phyloP scores from a whole-genome alignment of 2,329 filamentous ascomycete genomes.

The Verticillium klebahnii region DNA sequence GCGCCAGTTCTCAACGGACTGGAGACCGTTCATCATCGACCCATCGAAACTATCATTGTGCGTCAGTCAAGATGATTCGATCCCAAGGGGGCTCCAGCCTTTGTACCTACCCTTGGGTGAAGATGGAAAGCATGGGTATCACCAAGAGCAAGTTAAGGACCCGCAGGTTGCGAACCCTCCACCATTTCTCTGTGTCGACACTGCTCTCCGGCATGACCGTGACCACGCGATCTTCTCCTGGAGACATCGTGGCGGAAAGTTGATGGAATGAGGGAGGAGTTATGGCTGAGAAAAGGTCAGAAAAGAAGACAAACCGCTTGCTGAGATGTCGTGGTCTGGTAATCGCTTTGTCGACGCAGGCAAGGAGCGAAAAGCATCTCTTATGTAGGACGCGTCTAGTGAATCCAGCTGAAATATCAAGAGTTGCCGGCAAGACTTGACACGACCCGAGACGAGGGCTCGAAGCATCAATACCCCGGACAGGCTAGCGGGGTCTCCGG shows the following conservation, averaged over 20 bases:
- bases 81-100: neutral
- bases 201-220: neutral
- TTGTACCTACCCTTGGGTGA: neutral
- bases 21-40: slow-evolving; percentile 39
- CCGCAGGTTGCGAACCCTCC: neutral
- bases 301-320: too few relatives aligned
- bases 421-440: neutral
- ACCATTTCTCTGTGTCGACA: neutral
- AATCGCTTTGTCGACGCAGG: too few relatives aligned
- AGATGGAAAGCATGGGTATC: neutral
- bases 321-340: too few relatives aligned
- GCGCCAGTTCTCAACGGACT: slow-evolving; percentile 34
- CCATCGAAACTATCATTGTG: slow-evolving; percentile 9
- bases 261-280: neutral
- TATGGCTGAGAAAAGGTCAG: too few relatives aligned
- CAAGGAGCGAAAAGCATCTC: too few relatives aligned
- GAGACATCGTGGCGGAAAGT: neutral
- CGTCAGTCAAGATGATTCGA: too few relatives aligned
- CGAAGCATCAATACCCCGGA: neutral
- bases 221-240: neutral
- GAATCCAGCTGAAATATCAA: neutral
- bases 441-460: neutral
- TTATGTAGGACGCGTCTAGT: neutral
- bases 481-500: neutral
- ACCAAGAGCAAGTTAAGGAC: neutral